Base-by-base conservation (phyloP, 2,329 filamentous ascomycete genomes). In the Thielaviopsis punctulata region DNA sequence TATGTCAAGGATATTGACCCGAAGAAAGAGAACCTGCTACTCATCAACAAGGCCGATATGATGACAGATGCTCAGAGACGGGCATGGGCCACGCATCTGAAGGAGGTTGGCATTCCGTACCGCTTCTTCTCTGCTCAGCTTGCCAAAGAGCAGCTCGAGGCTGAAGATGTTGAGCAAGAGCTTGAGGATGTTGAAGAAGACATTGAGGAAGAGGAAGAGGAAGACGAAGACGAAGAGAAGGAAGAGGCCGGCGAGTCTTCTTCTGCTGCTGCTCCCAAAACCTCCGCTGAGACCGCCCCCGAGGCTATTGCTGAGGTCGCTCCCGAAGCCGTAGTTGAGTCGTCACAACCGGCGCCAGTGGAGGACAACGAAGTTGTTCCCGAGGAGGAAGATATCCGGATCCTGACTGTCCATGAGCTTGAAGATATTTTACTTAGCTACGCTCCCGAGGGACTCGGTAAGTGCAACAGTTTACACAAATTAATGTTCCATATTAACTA, bases 41-140 rank as follows among this genome's bases (percentile, higher is more conserved):
- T 98, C 52, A 90, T 98, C 62, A 98, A 98, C 73, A 98, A 98
- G 73, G 89, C 92, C 45, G 92, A 98, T 68, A 95, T 98, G 92
- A 89, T 98, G 86, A 94, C 89, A 1, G 66, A 80, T 47, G 79
- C 79, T 60, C 93, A 98, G 69, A 75, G 92, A 58, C 76, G 76
- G 58, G 72, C 75, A 0, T 98, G 92, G 92, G 89, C 89, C 2
- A 77, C 84, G 59, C 87, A 95, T 63, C 86, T 98, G 59, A 82
- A 82, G 59, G 72, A 80, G 59, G 79, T 84, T 23, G 79, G 81
- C 24, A 93, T 98, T 62, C 79, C 85, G 51, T 98, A 92, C 72
- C 85, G 84, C 60, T 98, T 96, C 71, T 98, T 98, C 72, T 98
- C 93, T 1, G 92, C 92, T 1, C 80, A 85, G 56, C 66, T 98